These are phyloP conservation scores for Primulina tabacum DNA, from an alignment of 257 asterid genomes.

Conservation along the genomic window DNA sequence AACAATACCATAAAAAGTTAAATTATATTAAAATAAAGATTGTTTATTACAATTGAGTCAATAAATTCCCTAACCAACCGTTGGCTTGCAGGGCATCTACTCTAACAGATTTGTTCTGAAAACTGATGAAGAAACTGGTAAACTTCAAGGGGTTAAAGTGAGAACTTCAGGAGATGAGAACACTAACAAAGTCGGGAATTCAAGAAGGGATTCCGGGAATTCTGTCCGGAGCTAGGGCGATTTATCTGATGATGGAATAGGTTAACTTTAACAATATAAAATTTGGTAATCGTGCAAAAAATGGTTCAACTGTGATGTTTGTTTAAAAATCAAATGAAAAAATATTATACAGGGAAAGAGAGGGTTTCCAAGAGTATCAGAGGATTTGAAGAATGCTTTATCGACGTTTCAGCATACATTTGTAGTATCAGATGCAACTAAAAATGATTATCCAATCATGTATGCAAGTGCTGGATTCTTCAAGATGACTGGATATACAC, in stretches of 20 bases:
- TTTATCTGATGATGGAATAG: conserved; percentile 64
- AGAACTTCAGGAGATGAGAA: conserved; percentile 50
- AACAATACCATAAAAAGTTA: no score
- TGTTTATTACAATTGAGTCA: no score
- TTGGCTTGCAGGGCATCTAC: no score
- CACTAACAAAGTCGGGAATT: conserved; percentile 20
- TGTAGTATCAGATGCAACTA: conserved; percentile 93
- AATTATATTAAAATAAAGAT: no score
- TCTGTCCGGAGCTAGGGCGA: conserved; percentile 72
- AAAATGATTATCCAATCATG: conserved; percentile 78
- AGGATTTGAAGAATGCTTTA: conserved; percentile 81
- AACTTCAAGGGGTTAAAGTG: conserved; percentile 41
- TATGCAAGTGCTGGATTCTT: conserved; percentile 98
- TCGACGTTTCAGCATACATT: conserved; percentile 96
- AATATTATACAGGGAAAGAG: conserved; percentile 48
- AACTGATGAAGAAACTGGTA: conserved; percentile 46
- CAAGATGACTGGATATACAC: conserved; percentile 98
- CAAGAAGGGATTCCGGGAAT: conserved; percentile 38
- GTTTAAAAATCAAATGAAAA: no score
- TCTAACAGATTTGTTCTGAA: conserved; percentile 43
- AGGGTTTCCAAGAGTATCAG: conserved; percentile 70
- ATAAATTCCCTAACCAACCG: no score
- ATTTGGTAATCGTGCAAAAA: neutral
- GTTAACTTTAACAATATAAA: conserved; percentile 15
- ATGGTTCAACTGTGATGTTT: neutral